Percentiles rank a stretch among this genome's conserved stretches.
phyloP scores from a whole-genome alignment of 345 rosid genomes.

The Raphanus sativus region DNA sequence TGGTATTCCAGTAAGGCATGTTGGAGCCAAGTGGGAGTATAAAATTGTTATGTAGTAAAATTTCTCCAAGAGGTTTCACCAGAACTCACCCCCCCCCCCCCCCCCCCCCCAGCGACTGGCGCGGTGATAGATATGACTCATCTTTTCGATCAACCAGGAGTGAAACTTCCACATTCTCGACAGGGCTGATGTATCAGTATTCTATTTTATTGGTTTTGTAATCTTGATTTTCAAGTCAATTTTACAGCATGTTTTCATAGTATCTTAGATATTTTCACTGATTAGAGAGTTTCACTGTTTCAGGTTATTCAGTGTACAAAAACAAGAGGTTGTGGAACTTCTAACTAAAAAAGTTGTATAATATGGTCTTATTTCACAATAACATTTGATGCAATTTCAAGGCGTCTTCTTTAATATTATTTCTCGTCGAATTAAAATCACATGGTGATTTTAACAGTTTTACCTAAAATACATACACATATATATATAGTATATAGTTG shows the following conservation, averaged over 20 bases:
- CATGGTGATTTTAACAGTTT: background rate
- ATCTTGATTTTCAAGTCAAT: background rate
- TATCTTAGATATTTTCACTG: background rate
- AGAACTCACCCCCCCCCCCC: background rate
- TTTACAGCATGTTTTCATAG: background rate
- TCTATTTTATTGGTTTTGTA: too few species aligned
- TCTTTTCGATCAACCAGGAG: background rate
- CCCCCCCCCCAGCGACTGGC: background rate
- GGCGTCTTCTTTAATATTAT: background rate
- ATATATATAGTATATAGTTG: background rate
- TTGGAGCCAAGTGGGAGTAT: background rate
- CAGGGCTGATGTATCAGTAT: background rate
- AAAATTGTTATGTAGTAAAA: too few species aligned
- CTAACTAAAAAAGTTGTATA: background rate
- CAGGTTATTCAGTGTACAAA: background rate
- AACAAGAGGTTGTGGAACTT: background rate
- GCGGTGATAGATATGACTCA: background rate
- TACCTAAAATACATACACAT: background rate
- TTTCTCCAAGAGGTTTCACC: background rate
- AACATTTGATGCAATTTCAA: background rate
- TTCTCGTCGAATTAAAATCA: background rate
- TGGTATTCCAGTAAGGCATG: background rate
- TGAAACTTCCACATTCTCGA: background rate
- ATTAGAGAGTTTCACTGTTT: background rate
- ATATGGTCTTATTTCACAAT: background rate